Evolutionary conservation across 164 flowering plant genomes (phyloP).

Genomic region (Tetracentron sinense): DNA sequence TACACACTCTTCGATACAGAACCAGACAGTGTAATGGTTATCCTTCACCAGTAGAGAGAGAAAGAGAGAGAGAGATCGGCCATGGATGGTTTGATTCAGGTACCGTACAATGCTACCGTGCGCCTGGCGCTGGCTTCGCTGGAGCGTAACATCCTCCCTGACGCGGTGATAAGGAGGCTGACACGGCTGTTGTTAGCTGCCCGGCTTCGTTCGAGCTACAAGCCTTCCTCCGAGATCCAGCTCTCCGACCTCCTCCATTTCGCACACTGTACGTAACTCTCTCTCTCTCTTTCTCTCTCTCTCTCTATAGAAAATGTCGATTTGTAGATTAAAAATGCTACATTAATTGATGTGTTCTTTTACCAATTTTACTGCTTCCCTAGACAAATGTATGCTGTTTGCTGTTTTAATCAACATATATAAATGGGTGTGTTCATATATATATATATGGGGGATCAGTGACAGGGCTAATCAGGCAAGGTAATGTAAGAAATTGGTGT

Average conservation of each 20-base stretch:
- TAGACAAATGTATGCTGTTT: too few species aligned
- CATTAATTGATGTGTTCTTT: background rate
- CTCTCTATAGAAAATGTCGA: background rate
- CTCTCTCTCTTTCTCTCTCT: slow-evolving; percentile 10
- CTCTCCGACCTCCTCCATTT: slow-evolving; percentile 63
- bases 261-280: slow-evolving; percentile 48
- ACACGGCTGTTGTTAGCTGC: slow-evolving; percentile 60
- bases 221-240: slow-evolving; percentile 59
- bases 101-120: slow-evolving; percentile 66
- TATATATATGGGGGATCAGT: too few species aligned
- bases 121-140: slow-evolving; percentile 48
- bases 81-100: slow-evolving; percentile 49
- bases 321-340: background rate
- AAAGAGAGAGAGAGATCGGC: slow-evolving; percentile 5
- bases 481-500: too few species aligned
- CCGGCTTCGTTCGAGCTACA: slow-evolving; percentile 77
- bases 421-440: too few species aligned
- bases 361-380: too few species aligned
- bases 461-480: too few species aligned
- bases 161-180: slow-evolving; percentile 61
- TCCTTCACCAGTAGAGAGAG: background rate
- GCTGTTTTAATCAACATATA: too few species aligned
- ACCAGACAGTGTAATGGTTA: too few species aligned
- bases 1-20: too few species aligned
- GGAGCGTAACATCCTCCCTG: slow-evolving; percentile 76